Conservation (phyloP, 208 protist species). For the Trypanosoma caninum region DNA sequence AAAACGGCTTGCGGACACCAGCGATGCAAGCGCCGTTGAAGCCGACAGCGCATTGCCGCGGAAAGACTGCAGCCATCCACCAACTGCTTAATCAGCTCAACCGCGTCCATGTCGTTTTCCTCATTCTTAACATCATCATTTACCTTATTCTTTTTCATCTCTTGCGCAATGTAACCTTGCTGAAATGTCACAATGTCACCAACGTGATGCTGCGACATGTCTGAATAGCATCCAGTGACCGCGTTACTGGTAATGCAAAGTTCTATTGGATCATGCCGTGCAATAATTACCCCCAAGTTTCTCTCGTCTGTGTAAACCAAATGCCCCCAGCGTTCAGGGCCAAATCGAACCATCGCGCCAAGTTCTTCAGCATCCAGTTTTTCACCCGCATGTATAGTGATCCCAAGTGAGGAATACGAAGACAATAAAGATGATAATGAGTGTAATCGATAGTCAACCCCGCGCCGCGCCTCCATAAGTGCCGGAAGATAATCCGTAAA, state of each 20-base stretch:
- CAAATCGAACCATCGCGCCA: slow-evolving; percentile 53
- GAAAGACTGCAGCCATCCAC: neutral
- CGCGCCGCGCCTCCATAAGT: slow-evolving; percentile 29
- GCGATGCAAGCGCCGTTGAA: slow-evolving; percentile 3
- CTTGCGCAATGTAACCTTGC: neutral
- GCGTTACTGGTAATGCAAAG: slow-evolving; percentile 86
- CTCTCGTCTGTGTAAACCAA: slow-evolving; percentile 62
- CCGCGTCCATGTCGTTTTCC: neutral
- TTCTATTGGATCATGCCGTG: slow-evolving; percentile 60
- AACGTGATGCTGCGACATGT: slow-evolving; percentile 62
- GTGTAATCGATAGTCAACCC: neutral
- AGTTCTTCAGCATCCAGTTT: slow-evolving; percentile 71
- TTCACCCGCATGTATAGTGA: slow-evolving; percentile 83
- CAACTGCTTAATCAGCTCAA: slow-evolving; percentile 1
- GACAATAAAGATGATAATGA: neutral
- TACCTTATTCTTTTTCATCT: neutral
- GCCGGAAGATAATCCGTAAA: slow-evolving; percentile 47
- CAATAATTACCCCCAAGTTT: slow-evolving; percentile 33
- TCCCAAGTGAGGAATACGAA: slow-evolving; percentile 20
- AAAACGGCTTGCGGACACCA: neutral
- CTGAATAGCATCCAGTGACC: slow-evolving; percentile 50
- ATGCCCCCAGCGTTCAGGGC: slow-evolving; percentile 73
- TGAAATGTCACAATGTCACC: slow-evolving; percentile 25
- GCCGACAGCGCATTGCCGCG: slow-evolving; percentile 14
- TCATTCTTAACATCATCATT: neutral